A percentile compares a stretch with the other conserved stretches of the same genome.
Conservation (phyloP, 2,329 filamentous ascomycete genomes). For the Beauveria brongniartii region DNA sequence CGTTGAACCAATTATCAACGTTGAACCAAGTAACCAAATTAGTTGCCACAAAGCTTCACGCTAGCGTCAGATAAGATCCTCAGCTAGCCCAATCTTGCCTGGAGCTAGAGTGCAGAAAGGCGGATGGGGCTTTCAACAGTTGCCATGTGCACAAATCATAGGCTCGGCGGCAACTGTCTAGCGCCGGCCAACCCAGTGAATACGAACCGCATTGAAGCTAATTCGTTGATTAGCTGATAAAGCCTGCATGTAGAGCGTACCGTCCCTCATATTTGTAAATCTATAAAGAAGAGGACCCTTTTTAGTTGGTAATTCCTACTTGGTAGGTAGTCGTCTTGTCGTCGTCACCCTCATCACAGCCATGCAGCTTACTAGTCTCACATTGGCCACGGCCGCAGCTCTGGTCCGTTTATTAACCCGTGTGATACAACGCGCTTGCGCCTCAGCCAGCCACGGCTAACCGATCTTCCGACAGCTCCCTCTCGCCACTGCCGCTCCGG, state of each 20-base stretch:
- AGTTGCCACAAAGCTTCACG: too few relatives aligned
- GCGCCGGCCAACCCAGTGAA: too few relatives aligned
- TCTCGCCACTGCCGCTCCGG: neutral
- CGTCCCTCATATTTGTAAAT: neutral
- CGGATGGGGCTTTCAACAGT: too few relatives aligned
- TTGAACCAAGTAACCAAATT: too few relatives aligned
- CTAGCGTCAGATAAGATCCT: too few relatives aligned
- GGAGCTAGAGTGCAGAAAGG: too few relatives aligned
- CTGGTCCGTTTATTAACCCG: neutral
- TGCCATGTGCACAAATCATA: conserved; percentile 1
- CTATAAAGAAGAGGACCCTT: neutral
- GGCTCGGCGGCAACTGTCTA: neutral
- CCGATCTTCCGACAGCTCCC: neutral
- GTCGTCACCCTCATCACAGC: neutral
- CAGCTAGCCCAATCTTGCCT: too few relatives aligned
- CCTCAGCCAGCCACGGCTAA: neutral
- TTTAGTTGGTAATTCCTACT: neutral
- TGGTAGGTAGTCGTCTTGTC: too few relatives aligned
- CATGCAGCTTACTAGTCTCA: conserved; percentile 1
- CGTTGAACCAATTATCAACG: too few relatives aligned
- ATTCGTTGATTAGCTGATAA: neutral
- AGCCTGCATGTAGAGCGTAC: neutral
- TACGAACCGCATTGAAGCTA: too few relatives aligned
- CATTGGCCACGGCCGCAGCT: conserved; percentile 1
- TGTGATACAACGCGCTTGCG: neutral